Evolutionary conservation across 805 yeast species (phyloP), one percentile per base, ranked within the genome.

Genomic region (Pichia californica): DNA sequence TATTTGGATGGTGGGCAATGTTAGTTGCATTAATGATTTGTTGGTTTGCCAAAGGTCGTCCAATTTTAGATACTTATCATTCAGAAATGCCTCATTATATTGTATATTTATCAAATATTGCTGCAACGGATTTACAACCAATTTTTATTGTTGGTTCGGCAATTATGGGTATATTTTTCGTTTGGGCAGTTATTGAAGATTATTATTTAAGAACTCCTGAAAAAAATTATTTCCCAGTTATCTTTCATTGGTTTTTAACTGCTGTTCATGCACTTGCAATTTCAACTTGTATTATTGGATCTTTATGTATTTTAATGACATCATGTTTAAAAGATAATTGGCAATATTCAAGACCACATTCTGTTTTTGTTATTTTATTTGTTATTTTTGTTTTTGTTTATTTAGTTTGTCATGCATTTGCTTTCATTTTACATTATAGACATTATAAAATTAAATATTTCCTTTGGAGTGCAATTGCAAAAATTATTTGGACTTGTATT

Each of bases 1-100:
- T 77, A 41, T 61, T 79, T 2, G 81, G 79, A 14, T 89, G 97
- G 97, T 84, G 88, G 79, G 95, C 85, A 4, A 86, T 88, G 96
- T 74, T 89, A 10, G 79, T 83, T 5, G 86, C 95, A 5, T 67
- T 91, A 75, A 57, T 89, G 50, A 61, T 73, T 2, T 74, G 80
- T 51, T 89, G 97, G 97, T 76, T 83, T 2, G 73, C 69, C 4
- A 87, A 86, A 56, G 96, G 96, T 2, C 74, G 74, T 36, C 95
- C 95, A 0, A 67, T 74, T 11, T 83, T 85, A 57, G 59, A 68
- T 43, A 79, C 79, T 50, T 73, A 78, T 70, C 64, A 64, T 29
- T 54, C 63, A 29, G 75, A 81, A 37, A 58, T 54, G 31, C 48
- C 43, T 2, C 51, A 49, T 31, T 51, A 45, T 36, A 59, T 61